Base-by-base conservation (phyloP, 305 asterid genomes). In the Fraxinus albicans region DNA sequence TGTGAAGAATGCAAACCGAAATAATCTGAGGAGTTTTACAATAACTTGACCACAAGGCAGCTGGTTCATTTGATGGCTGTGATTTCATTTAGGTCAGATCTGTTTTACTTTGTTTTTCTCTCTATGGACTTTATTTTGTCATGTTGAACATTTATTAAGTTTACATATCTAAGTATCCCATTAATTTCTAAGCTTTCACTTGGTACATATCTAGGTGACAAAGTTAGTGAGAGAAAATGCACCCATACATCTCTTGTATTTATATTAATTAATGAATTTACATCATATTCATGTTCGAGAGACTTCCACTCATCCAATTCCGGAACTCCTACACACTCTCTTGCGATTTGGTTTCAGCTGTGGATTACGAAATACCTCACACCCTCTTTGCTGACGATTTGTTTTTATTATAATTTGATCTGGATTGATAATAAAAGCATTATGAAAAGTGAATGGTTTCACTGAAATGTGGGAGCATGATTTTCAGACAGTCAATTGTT, bases 11-110 rank as follows among this genome's bases (percentile, higher is more conserved):
- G 4, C 15, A 23, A 50, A 33, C 42, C 21, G 9, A 74, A 50
- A 53, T 69, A 29, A 50, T 65, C 76, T 67, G 79, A 47, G 63
- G 65, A 15, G 38, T 55, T 58, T 17, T 6, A 33, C 40, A 58
- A 25, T 15, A 79, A 23, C 25, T 76, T 77, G 67, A 81, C 79
- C 86, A 72, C 50, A 79, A 76, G 63, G 63, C 63, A 55, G n/a
- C 50, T 72, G 77, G 63, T 81, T 60, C 36, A 12, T 75, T 70
- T 60, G 19, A 33, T 29, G 77, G 67, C 76, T 31, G 76, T 70
- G 76, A 69, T 69, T 69, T 69, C n/a, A 29, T 29, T 27, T 4
- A 65, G 29, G 40, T 29, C 6, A 29, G 38, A 69, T 29, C 36
- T 69, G 75, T 69, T 29, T 69, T 69, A 69, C 73, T 4, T 70